Evolutionary conservation across 1,139 yeast species (phyloP).

Genomic region (Protomyces inundatus): DNA sequence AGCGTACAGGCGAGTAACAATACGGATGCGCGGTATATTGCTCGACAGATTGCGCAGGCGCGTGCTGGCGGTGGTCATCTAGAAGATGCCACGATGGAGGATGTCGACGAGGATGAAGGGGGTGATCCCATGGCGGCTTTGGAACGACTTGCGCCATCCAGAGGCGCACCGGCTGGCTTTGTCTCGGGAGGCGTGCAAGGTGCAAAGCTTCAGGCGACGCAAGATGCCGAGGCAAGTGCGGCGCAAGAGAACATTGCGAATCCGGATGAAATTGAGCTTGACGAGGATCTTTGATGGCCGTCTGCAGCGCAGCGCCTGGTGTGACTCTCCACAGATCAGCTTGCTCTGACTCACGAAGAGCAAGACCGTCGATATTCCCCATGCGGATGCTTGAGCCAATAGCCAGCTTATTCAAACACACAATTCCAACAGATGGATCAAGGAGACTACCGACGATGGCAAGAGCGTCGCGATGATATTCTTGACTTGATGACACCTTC

Average conservation of each 20-base stretch:
- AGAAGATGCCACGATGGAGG: neutral
- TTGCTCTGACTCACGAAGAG: no score
- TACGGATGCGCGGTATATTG: slow-evolving; percentile 40
- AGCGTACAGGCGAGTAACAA: slow-evolving; percentile 45
- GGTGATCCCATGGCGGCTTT: slow-evolving; percentile 18
- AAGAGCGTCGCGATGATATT: no score
- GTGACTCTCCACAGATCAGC: no score
- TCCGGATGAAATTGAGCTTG: slow-evolving; percentile 19
- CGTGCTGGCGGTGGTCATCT: neutral
- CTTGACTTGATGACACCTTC: no score
- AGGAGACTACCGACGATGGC: no score
- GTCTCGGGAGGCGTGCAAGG: slow-evolving; percentile 22
- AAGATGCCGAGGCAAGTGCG: neutral
- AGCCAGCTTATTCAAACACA: no score
- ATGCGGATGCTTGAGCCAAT: no score
- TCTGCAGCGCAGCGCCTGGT: no score
- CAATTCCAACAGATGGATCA: no score
- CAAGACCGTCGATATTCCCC: no score
- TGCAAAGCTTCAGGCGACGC: neutral
- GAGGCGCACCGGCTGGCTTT: slow-evolving; percentile 19
- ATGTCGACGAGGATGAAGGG: neutral
- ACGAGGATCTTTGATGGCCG: neutral
- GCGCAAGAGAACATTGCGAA: neutral
- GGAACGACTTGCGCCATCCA: neutral
- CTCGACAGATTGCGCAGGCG: slow-evolving; percentile 27